phyloP scores from a whole-genome alignment of 2,329 filamentous ascomycete genomes.

The Aspergillus chevalieri region DNA sequence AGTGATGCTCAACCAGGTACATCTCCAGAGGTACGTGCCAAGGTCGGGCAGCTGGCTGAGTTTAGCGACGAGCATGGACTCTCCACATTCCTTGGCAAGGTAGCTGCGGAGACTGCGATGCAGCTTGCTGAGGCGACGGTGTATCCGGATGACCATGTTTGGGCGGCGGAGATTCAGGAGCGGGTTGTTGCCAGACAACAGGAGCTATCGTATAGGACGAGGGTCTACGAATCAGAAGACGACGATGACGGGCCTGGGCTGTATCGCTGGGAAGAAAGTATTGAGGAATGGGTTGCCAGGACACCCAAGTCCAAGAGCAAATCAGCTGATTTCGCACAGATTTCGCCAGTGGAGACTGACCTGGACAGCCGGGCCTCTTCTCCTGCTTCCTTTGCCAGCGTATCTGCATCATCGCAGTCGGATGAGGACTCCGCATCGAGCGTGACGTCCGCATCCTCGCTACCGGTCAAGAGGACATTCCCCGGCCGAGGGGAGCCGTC shows the following conservation, averaged over 20 bases:
- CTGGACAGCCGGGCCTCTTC: neutral
- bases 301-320: conserved; percentile 35
- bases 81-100: conserved; percentile 26
- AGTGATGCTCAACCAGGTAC: conserved; percentile 16
- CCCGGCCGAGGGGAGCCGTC: conserved; percentile 5
- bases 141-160: conserved; percentile 33
- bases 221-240: neutral
- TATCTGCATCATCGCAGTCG: conserved; percentile 10
- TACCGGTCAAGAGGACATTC: neutral
- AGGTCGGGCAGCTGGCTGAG: conserved; percentile 20
- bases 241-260: conserved; percentile 15
- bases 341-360: neutral
- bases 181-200: conserved; percentile 18
- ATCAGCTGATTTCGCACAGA: neutral
- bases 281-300: conserved; percentile 51
- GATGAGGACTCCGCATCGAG: conserved; percentile 20
- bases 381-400: conserved; percentile 2
- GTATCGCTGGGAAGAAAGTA: conserved; percentile 52
- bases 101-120: conserved; percentile 36
- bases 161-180: conserved; percentile 35
- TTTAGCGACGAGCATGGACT: conserved; percentile 16
- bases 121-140: conserved; percentile 33
- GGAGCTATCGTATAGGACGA: neutral
- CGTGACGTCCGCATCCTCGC: conserved; percentile 15
- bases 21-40: conserved; percentile 20